Base-by-base conservation (phyloP, 768 basidiomycete species). In the Tylopilus cervinicoccineus region DNA sequence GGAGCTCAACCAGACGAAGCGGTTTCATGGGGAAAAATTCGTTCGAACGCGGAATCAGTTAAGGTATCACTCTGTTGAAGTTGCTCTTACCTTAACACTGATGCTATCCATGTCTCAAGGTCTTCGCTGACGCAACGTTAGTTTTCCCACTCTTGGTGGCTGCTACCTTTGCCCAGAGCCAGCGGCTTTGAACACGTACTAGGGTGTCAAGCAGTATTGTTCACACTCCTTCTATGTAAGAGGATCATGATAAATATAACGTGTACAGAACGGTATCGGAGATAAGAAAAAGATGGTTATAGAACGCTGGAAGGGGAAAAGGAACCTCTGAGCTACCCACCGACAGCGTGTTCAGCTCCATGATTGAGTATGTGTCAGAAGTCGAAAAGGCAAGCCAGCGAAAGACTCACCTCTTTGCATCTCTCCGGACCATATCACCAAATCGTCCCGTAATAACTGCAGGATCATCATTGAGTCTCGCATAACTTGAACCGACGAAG, bases 1-100 rank as follows among this genome's bases (percentile, higher is more conserved):
- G 95, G 95, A 16, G 94, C 96, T 27, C 76, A 91, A 50, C 96
- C 96, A 9, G 96, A 99, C 59, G 96, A 99, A 69, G 96, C 96
- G 1, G 83, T 99, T 22, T 93, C 90, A 4, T 99, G 96, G 96
- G 96, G 96, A 1, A 99, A 99, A 73, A 97, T 98, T 53, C 80
- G 92, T 29, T 85, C 87, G 12, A 84, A 84, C 9, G 76, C 90
- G 5, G 85, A 91, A 64, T 76, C 88, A 8, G 83, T 93, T 6
- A 92, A 95, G 76, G 92, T 88, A 55, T 16, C 44, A 24, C 10
- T 16, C 36, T 14, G 23, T 11, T 38, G 36, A 10, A 23, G 8
- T 13, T 24, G 29, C n/a, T 20, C 38, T 49, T 33, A 23, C 22
- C 39, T 33, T 38, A 27, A 19, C 13, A 8, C 51, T 59, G 43